Base-by-base conservation (phyloP, 345 rosid genomes). In the Passiflora organensis region DNA sequence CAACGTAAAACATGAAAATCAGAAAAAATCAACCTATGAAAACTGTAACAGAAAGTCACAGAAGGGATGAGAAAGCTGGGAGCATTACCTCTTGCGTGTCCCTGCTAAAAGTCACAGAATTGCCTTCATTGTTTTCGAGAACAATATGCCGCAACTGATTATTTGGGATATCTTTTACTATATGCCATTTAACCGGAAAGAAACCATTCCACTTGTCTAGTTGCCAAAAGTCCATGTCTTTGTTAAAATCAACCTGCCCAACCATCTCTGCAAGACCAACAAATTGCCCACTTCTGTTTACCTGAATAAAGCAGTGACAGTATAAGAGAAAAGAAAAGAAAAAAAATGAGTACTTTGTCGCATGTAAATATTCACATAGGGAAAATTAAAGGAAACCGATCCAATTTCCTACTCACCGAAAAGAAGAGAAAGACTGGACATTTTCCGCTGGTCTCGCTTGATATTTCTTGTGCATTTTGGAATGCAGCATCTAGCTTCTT, bases 201-300 rank as follows among this genome's bases (percentile, higher is more conserved):
- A 86, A 86, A 17, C 95, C 95, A 39, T 61, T 76, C 95, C 95
- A 86, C 66, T 82, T 86, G 65, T 83, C 87, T 56, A 83, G 68
- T 59, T 82, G 86, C 95, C 95, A 86, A 66, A 86, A 86, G 64
- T 76, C 84, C 79, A 86, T 76, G 60, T 86, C 88, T 65, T 80
- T 84, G 20, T 80, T 61, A 54, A 81, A 82, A 73, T 86, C 91
- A 16, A 86, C 86, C 48, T 63, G 67, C 53, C 91, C 91, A 45
- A 76, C 68, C 91, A 86, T 86, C 78, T 86, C 88, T 36, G 95
- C 95, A 47, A 82, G 43, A 16, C 95, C 95, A 59, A 86, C 88
- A 73, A 83, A 86, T 53, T 86, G 91, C 42, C 91, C 88, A 70
- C 95, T 86, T 59, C 84, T 84, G 65, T 86, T 86, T 51, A 86